Percentiles rank a stretch among this genome's conserved stretches.
Evolutionary conservation across 148 eudicot species (phyloP).

Genomic region (Pouteria glomerata): DNA sequence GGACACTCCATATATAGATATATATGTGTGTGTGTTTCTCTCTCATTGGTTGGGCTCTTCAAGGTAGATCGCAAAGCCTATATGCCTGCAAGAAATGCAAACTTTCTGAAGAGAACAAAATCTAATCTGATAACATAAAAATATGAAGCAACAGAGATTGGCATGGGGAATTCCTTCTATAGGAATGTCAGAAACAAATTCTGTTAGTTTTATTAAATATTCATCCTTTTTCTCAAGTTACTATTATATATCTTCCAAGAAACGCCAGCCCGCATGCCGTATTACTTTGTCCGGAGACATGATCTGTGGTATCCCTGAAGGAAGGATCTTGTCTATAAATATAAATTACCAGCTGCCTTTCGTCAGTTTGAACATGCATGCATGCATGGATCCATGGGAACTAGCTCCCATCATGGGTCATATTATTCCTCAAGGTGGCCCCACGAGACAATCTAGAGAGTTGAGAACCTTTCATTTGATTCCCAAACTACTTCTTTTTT

Average conservation of each 20-base stretch:
- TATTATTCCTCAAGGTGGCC: background rate
- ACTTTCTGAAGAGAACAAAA: constrained; percentile 1
- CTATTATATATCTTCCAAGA: background rate
- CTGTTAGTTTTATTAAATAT: background rate
- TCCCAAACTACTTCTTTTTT: background rate
- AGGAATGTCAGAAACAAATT: background rate
- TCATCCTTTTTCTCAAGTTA: too few relatives aligned
- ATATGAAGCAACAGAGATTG: background rate
- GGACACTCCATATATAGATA: too few relatives aligned
- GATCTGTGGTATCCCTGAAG: constrained; percentile 10
- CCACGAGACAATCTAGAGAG: background rate
- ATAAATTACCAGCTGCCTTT: too few relatives aligned
- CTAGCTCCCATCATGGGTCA: constrained; percentile 6
- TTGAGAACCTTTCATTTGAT: background rate
- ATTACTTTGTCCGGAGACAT: constrained; percentile 4
- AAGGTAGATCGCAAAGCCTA: constrained; percentile 8
- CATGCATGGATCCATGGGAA: too few relatives aligned
- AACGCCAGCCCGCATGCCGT: background rate
- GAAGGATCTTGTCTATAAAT: constrained; percentile 11
- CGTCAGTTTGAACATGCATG: constrained; percentile 17
- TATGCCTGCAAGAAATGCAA: background rate
- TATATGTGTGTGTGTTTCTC: too few relatives aligned
- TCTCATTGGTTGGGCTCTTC: constrained; percentile 6
- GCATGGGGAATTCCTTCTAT: background rate
- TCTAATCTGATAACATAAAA: constrained; percentile 6